Base-by-base conservation (phyloP, 2,329 filamentous ascomycete genomes). In the Phaeosphaeria sp. region DNA sequence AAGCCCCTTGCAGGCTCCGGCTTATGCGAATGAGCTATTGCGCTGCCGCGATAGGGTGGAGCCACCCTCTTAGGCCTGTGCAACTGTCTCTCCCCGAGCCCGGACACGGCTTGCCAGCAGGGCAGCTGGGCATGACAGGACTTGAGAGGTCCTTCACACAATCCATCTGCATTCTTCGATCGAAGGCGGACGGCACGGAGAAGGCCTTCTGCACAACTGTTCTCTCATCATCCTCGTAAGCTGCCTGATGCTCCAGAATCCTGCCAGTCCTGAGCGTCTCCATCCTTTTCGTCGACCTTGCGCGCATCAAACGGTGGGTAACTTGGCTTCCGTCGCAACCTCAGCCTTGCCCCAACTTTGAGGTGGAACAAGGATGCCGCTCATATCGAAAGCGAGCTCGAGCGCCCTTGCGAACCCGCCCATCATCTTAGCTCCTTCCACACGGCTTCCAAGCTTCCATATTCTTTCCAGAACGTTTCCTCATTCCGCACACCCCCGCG, bases 281-380 rank as follows among this genome's bases (percentile, higher is more conserved):
- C 41, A 6, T 43, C 41, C 3, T 50, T n/a, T 42, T 25, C 18
- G 18, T 42, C 13, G 48, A 46, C 67, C 65, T 58, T 70, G 66
- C 48, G 64, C 55, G 43, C 56, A 68, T 74, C 71, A 75, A 75
- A 73, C 68, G 63, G 67, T 65, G 66, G 67, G 66, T 56, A 54
- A 55, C 66, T 70, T 69, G 66, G 66, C 67, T 61, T 52, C 64
- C 59, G 62, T 64, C 54, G 58, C 59, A 66, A 23, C 66, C 67
- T 69, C 71, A 75, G 72, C 71, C 71, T 72, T 74, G 73, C 72
- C 74, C 69, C 68, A 75, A 62, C 56, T 64, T 67, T 75, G 72
- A 69, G 74, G 72, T 68, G 62, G 66, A 57, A 68, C 66, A 58
- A 59, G 64, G 68, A 59, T 62, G 53, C 47, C 62, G 65, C 66